Evolutionary conservation across 1,284 basidiomycete species (phyloP).

Genomic region (Inonotus obliquus): DNA sequence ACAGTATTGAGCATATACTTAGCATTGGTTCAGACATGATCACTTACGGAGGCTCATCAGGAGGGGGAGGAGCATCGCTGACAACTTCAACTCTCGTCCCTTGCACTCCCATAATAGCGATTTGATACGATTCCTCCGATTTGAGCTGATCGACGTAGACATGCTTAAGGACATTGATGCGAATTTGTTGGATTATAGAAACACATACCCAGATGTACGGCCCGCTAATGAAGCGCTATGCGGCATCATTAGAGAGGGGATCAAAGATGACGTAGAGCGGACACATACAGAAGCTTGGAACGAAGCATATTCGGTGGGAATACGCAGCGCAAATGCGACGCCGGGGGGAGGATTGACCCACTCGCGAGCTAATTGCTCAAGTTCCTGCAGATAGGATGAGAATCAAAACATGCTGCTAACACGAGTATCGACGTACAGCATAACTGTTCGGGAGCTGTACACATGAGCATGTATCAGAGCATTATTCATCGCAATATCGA

Average conservation of each 20-base stretch:
- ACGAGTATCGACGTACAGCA: constrained; percentile 36
- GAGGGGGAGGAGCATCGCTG: constrained; percentile 73
- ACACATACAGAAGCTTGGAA: constrained; percentile 67
- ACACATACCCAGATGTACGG: constrained; percentile 70
- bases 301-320: constrained; percentile 79
- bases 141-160: constrained; percentile 49
- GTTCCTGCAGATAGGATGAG: constrained; percentile 46
- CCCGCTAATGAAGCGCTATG: constrained; percentile 66
- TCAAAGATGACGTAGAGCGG: constrained; percentile 12
- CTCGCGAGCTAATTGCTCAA: constrained; percentile 69
- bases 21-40: neutral
- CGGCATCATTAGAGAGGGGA: constrained; percentile 17
- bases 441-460: constrained; percentile 58
- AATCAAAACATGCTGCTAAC: constrained; percentile 2
- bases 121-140: constrained; percentile 78
- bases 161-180: constrained; percentile 11
- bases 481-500: neutral
- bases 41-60: constrained; percentile 73
- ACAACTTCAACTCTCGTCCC: constrained; percentile 78
- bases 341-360: constrained; percentile 81
- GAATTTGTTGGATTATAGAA: neutral
- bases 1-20: constrained; percentile 19
- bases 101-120: constrained; percentile 71
- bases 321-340: constrained; percentile 62
- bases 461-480: neutral